Conservation (phyloP, 805 yeast species). For the Nakazawaea holstii region DNA sequence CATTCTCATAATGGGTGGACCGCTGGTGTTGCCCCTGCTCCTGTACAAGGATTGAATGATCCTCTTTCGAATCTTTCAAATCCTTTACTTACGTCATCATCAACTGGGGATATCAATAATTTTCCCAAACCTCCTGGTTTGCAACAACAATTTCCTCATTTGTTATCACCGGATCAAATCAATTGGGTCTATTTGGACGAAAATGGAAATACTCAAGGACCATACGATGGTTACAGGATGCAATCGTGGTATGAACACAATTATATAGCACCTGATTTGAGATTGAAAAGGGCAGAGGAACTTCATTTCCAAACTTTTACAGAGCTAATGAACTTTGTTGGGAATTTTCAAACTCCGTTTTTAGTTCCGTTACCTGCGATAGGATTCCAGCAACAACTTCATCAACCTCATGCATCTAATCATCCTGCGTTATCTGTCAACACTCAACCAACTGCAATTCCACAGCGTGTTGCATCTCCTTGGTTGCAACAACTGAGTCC, state of each 20-base stretch:
- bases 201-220: conserved; percentile 70
- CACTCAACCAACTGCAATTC: conserved; percentile 9
- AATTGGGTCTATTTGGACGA: conserved; percentile 76
- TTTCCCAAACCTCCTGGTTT: conserved; percentile 17
- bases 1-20: not conserved
- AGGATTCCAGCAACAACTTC: not conserved
- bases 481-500: conserved; percentile 8
- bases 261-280: conserved; percentile 50
- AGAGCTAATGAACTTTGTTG: conserved; percentile 44
- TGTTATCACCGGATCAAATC: conserved; percentile 35
- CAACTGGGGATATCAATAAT: conserved; percentile 11
- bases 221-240: conserved; percentile 70
- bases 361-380: conserved; percentile 44
- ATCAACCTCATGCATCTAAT: conserved; percentile 11
- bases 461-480: conserved; percentile 10
- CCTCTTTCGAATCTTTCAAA: not conserved
- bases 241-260: conserved; percentile 68
- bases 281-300: conserved; percentile 57
- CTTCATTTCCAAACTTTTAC: conserved; percentile 42
- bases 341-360: conserved; percentile 56
- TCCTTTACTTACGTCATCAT: conserved; percentile 7
- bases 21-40: not conserved
- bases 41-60: not conserved
- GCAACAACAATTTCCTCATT: conserved; percentile 13
- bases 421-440: conserved; percentile 1